Conservation (phyloP, 1,139 yeast genomes). For the Chernovozyma aurita region DNA sequence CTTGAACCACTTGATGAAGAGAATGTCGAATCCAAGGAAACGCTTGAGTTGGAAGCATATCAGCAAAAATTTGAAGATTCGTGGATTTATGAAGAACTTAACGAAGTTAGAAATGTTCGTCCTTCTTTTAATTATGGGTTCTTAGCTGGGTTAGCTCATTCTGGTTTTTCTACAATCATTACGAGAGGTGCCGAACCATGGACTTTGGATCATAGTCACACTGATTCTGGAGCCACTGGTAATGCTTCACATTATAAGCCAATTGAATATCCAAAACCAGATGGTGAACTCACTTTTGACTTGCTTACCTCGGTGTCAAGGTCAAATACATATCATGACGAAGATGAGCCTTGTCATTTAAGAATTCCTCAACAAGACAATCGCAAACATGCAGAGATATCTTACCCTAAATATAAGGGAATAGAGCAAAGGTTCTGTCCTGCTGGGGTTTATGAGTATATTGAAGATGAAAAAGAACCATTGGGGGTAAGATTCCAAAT, state of each 20-base stretch:
- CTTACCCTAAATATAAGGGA: slow-evolving; percentile 78
- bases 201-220: slow-evolving; percentile 68
- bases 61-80: slow-evolving; percentile 64
- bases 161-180: slow-evolving; percentile 80
- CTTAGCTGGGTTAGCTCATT: slow-evolving; percentile 74
- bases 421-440: slow-evolving; percentile 93
- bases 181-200: slow-evolving; percentile 81
- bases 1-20: slow-evolving; percentile 48
- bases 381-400: slow-evolving; percentile 57
- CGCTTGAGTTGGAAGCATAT: slow-evolving; percentile 50
- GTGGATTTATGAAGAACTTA: slow-evolving; percentile 82
- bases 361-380: slow-evolving; percentile 72
- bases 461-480: slow-evolving; percentile 57
- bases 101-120: slow-evolving; percentile 80
- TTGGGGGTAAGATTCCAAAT: slow-evolving; percentile 82
- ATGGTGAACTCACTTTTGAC: slow-evolving; percentile 85
- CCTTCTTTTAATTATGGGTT: slow-evolving; percentile 83
- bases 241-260: slow-evolving; percentile 62
- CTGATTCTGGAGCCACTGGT: slow-evolving; percentile 71
- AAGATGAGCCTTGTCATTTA: slow-evolving; percentile 87
- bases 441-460: slow-evolving; percentile 95
- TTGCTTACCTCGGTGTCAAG: slow-evolving; percentile 87
- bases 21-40: slow-evolving; percentile 32
- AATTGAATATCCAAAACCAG: slow-evolving; percentile 91
- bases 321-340: slow-evolving; percentile 94